Evolutionary conservation across 345 rosid genomes (phyloP), one percentile per base, ranked within the genome.

Genomic region (Syzygium grande): DNA sequence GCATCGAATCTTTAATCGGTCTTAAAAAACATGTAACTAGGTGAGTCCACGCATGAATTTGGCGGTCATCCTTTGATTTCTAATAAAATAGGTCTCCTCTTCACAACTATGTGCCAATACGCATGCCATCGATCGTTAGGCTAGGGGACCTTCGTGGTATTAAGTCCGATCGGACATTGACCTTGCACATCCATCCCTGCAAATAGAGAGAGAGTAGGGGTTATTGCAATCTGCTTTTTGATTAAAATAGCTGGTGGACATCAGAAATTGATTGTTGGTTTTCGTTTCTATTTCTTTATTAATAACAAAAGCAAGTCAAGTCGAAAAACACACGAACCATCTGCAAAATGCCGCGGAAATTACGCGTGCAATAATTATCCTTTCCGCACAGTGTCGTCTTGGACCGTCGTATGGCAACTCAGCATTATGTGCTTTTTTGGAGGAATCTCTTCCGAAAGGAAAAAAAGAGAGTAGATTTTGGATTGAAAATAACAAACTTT

Each of bases 301-400:
- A 58, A 52, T 52, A 52, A 7, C 6, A 16, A 52, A 5, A 16
- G 54, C 54, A 52, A 52, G 54, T 52, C 54, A 58, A 58, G 29
- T 58, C 29, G 10, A 59, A 13, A 27, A 59, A 3, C 4, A 59
- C 0, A 0, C 2, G 1, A 3, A 27, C 30, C 17, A 5, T 59
- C 15, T 0, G 0, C 68, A 59, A 2, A 27, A 59, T 12, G 8
- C 68, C 8, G 8, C 8, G 0, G 30, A 59, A 59, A 59, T 59
- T 59, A 59, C 16, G 3, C 30, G 2, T 11, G 16, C 15, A 59
- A 59, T 27, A 12, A 0, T 27, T 59, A 6, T 59, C 34, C 8
- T 59, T 59, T 13, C 29, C 14, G 6, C 13, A 8, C 9, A 5
- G 13, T 2, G 23, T 5, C 0, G 2, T 59, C 65, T 59, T 5